A percentile compares a stretch with the other conserved stretches of the same genome.
Evolutionary conservation across 2,329 filamentous ascomycete species (phyloP).

Genomic region (Cordyceps cicadae): DNA sequence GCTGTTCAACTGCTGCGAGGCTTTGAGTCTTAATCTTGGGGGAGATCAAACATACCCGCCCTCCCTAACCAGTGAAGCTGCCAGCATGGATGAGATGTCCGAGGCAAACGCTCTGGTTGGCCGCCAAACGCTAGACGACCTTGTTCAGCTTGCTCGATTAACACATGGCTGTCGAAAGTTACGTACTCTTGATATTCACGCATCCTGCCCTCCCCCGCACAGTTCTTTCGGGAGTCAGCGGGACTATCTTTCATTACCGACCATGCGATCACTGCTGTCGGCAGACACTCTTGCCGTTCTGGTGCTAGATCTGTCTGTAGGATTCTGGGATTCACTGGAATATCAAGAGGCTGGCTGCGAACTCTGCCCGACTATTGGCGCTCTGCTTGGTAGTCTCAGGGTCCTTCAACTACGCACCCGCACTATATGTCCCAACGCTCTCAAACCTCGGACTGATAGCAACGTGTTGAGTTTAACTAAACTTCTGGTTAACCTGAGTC

Average conservation of each 20-base stretch:
- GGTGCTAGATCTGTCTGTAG: constrained; percentile 13
- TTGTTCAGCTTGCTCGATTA: background rate
- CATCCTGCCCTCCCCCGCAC: background rate
- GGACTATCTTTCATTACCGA: constrained; percentile 12
- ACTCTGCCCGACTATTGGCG: background rate
- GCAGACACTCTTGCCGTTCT: constrained; percentile 14
- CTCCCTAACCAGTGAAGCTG: background rate
- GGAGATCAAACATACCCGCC: background rate
- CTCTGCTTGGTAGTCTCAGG: constrained; percentile 13
- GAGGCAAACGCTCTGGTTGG: background rate
- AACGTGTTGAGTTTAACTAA: constrained; percentile 9
- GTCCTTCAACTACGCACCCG: constrained; percentile 15
- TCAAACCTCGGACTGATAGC: constrained; percentile 13
- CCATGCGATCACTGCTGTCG: constrained; percentile 15
- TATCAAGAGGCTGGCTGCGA: background rate
- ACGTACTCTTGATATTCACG: background rate
- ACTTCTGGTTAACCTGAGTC: constrained; percentile 15
- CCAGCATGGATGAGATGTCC: background rate
- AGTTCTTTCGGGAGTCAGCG: constrained; percentile 3
- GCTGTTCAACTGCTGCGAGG: background rate
- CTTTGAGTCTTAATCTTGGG: background rate
- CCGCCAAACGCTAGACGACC: background rate
- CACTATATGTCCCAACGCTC: constrained; percentile 15
- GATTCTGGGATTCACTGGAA: constrained; percentile 4
- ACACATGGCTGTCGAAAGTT: background rate